Percentiles rank a stretch among this genome's conserved stretches.
These are phyloP conservation scores for Arthrocladium fulminans DNA, from an alignment of 2,329 filamentous ascomycete genomes.

Conservation along the genomic window DNA sequence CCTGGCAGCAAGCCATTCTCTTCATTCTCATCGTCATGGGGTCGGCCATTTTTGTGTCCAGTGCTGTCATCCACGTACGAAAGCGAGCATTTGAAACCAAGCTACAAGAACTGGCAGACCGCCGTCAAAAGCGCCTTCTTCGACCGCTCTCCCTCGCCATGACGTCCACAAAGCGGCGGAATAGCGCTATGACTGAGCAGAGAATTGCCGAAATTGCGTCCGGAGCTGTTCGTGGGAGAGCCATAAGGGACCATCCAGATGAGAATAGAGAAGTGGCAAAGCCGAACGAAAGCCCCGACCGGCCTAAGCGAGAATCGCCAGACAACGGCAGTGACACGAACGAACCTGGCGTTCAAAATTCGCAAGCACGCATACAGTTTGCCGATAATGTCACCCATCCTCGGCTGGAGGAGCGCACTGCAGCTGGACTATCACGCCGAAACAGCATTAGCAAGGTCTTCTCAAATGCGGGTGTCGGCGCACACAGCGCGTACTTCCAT, in stretches of 20 bases:
- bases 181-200: background rate
- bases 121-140: slow-evolving; percentile 4
- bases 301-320: background rate
- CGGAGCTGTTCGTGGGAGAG: slow-evolving; percentile 13
- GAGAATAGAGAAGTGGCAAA: background rate
- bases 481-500: slow-evolving; percentile 14
- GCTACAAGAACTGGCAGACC: slow-evolving; percentile 17
- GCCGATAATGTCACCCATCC: slow-evolving; percentile 4
- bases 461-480: slow-evolving; percentile 18
- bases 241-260: slow-evolving; percentile 4
- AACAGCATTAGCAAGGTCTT: slow-evolving; percentile 13
- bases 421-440: slow-evolving; percentile 5
- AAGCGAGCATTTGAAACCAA: slow-evolving; percentile 27
- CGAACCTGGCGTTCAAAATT: background rate
- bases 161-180: slow-evolving; percentile 11
- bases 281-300: background rate
- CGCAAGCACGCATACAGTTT: slow-evolving; percentile 13
- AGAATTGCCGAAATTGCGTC: slow-evolving; percentile 13
- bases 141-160: slow-evolving; percentile 6
- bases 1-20: slow-evolving; percentile 40
- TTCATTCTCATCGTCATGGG: slow-evolving; percentile 41
- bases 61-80: slow-evolving; percentile 36
- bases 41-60: slow-evolving; percentile 39
- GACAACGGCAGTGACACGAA: background rate
- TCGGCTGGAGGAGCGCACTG: background rate